Base-by-base conservation (phyloP, 331 rosid species). In the Telfairia occidentalis region DNA sequence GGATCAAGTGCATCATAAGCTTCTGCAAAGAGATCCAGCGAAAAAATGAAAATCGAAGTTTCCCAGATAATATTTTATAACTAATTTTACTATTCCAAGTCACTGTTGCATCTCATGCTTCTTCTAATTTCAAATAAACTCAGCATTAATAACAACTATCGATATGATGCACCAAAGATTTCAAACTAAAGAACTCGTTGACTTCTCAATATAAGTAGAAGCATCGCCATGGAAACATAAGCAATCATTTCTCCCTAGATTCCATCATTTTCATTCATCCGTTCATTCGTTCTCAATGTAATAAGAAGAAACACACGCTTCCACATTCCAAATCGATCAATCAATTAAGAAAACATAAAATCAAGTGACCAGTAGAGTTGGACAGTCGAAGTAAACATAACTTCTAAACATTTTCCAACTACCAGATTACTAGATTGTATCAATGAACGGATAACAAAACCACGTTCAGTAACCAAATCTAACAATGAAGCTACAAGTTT, bases 1-100 rank as follows among this genome's bases (percentile, higher is more conserved):
- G 98, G 98, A 88, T 93, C 98, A 75, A 91, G 96, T 18, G 95
- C 88, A 82, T 93, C 96, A 76, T 91, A 93, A 52, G 98, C 97
- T 61, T 88, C 98, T 93, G 91, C 76, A 84, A 55, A 23, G 59
- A 71, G 75, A 71, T 71, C 75, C 75, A 71, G 7, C 3, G n/a
- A 48, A 75, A 40, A 84, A 58, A 59, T 73, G 15, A 71, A 16
- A 75, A 78, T 74, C 43, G 42, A 48, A 29, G 24, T 49, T 7
- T n/a, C 59, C 29, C 32, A 16, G 10, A 71, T 80, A 63, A 85
- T 55, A 74, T 73, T 76, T 32, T 16, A 57, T 26, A 60, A 29
- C 46, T 29, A 26, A 11, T 58, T 58, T 30, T 24, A 26, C 35
- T 58, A 24, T 37, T 24, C 16, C 66, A 18, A 50, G 40, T 26